Conservation (phyloP, 371 early-diverging fungal species). For the Amoeboaphelidium protococcarum region DNA sequence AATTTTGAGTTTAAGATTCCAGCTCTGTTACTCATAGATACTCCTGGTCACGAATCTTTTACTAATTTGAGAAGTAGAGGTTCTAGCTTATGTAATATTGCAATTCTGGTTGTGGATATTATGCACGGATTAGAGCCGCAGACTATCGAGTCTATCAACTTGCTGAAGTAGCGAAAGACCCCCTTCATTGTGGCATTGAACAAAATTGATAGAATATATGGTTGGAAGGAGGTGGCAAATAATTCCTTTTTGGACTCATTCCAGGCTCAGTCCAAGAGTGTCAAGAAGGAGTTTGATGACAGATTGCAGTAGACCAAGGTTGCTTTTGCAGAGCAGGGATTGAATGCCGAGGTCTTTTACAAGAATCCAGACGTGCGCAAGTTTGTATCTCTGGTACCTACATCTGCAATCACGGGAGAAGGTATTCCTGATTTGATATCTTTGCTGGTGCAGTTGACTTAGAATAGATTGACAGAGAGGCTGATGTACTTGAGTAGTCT, state of each 20-base stretch:
- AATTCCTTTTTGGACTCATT: conserved; percentile 56
- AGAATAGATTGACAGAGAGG: conserved; percentile 77
- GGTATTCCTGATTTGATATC: conserved; percentile 96
- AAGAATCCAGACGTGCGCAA: conserved; percentile 86
- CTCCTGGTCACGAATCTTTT: conserved; percentile 99
- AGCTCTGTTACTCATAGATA: conserved; percentile 97
- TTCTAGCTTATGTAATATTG: conserved; percentile 98
- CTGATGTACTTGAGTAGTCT: conserved; percentile 88
- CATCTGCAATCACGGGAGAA: conserved; percentile 97
- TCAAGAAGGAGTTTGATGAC: conserved; percentile 66
- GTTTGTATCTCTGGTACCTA: conserved; percentile 95
- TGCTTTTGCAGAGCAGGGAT: conserved; percentile 90
- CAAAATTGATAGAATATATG: conserved; percentile 97
- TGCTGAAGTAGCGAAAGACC: conserved; percentile 84
- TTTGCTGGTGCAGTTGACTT: conserved; percentile 75
- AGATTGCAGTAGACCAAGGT: conserved; percentile 53
- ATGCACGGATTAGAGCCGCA: conserved; percentile 99
- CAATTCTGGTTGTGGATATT: conserved; percentile 98
- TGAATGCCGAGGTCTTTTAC: conserved; percentile 84
- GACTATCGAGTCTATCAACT: conserved; percentile 88
- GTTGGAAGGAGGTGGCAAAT: conserved; percentile 71
- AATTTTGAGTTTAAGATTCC: conserved; percentile 51
- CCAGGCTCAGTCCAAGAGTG: conserved; percentile 41
- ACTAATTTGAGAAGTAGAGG: conserved; percentile 96
- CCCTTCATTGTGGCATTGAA: conserved; percentile 99